Evolutionary conservation across 192 early-diverging fungal species (phyloP).

Genomic region (Entomortierella beljakovae): DNA sequence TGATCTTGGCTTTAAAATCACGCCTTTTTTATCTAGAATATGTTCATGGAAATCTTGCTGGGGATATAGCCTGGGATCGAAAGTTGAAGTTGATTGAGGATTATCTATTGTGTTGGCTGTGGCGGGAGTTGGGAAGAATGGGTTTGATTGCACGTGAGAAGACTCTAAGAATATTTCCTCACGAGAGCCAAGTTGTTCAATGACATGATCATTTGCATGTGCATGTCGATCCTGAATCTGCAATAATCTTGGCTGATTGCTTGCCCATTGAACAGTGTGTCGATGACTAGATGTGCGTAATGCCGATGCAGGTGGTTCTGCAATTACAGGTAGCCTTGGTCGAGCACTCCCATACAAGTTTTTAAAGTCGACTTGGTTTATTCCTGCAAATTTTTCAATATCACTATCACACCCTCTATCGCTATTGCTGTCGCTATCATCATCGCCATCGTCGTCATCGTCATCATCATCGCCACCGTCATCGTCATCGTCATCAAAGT

Average conservation of each 20-base stretch:
- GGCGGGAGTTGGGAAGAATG: slow-evolving; percentile 7
- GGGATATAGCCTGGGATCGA: not conserved
- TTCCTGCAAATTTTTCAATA: not conserved
- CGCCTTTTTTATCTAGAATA: not conserved
- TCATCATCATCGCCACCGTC: slow-evolving; percentile 27
- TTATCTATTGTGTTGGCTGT: not conserved
- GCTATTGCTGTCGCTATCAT: not conserved
- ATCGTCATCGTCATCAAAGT: slow-evolving; percentile 44
- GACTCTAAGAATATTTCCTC: not conserved
- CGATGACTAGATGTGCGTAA: slow-evolving; percentile 1
- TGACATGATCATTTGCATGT: not conserved
- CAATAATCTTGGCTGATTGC: not conserved
- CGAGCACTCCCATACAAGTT: not conserved
- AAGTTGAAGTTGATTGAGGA: slow-evolving; percentile 12
- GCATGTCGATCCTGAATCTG: slow-evolving; percentile 5
- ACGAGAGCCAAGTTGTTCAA: slow-evolving; percentile 22
- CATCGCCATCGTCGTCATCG: slow-evolving; percentile 5
- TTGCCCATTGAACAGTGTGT: slow-evolving; percentile 7
- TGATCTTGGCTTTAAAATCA: not conserved
- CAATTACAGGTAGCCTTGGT: not conserved
- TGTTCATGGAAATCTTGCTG: not conserved
- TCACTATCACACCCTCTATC: too few relatives aligned
- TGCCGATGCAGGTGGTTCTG: not conserved
- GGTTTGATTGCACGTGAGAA: not conserved
- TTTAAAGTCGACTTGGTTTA: too few relatives aligned